A percentile compares a stretch with the other conserved stretches of the same genome.
These are phyloP conservation scores for Punica granatum DNA, from an alignment of 345 rosid genomes.

Conservation along the genomic window DNA sequence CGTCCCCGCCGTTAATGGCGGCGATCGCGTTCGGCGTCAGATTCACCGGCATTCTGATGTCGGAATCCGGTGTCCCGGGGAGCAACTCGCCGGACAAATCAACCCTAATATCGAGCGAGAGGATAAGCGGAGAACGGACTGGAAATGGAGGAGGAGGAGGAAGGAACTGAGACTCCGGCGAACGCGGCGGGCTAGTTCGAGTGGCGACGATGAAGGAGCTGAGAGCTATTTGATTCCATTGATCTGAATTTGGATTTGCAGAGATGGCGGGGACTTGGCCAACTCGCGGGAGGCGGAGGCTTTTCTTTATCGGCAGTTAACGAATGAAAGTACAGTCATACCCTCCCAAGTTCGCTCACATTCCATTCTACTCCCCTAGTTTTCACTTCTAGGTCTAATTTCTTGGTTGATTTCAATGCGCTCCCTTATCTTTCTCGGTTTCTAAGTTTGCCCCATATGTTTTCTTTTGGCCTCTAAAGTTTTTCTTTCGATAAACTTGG, in stretches of 20 bases:
- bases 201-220: not conserved
- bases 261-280: not conserved
- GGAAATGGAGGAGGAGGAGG: not conserved
- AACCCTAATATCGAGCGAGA: not conserved
- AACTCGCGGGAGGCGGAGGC: not conserved
- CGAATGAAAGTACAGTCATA: not conserved
- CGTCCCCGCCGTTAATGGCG: slow-evolving; percentile 59
- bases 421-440: too few species aligned
- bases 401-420: too few species aligned
- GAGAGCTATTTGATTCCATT: not conserved
- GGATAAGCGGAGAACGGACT: not conserved
- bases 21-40: slow-evolving; percentile 65
- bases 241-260: not conserved
- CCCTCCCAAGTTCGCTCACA: not conserved
- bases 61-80: not conserved
- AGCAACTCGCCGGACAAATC: slow-evolving; percentile 3
- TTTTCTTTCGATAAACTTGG: too few species aligned
- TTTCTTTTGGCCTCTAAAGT: too few species aligned
- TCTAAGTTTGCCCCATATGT: too few species aligned
- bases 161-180: too few species aligned
- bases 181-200: not conserved
- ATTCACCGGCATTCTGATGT: slow-evolving; percentile 48
- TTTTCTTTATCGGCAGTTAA: not conserved
- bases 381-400: too few species aligned
- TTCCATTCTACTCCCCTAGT: not conserved